Conservation (phyloP, 768 basidiomycete species). For the Russula sp. region DNA sequence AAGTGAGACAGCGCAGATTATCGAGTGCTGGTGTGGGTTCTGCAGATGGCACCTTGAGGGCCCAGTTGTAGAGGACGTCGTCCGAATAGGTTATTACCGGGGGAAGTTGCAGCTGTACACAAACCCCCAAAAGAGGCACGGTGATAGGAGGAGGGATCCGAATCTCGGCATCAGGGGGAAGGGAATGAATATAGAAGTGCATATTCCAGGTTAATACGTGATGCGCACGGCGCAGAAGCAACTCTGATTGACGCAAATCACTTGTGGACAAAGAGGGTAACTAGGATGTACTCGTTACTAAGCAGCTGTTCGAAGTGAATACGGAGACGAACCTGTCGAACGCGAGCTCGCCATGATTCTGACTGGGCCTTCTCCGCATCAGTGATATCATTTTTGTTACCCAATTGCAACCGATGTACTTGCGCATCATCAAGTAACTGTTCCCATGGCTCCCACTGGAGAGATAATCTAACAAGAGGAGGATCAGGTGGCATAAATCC, state of each 20-base stretch:
- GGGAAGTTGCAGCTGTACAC: conserved; percentile 66
- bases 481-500: conserved; percentile 87
- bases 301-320: neutral
- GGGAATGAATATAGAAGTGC: conserved; percentile 52
- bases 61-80: conserved; percentile 87
- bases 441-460: conserved; percentile 72
- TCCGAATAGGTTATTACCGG: conserved; percentile 90
- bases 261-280: conserved; percentile 37
- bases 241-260: conserved; percentile 36
- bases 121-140: conserved; percentile 70
- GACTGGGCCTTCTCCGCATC: conserved; percentile 32
- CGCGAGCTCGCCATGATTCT: conserved; percentile 39
- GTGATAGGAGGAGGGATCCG: conserved; percentile 65
- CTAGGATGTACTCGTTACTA: conserved; percentile 26
- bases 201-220: conserved; percentile 48
- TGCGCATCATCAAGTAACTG: conserved; percentile 46
- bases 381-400: conserved; percentile 30
- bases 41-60: conserved; percentile 24
- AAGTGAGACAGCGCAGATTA: conserved; percentile 57
- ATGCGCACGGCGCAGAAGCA: conserved; percentile 48
- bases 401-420: conserved; percentile 48
- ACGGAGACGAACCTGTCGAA: conserved; percentile 34
- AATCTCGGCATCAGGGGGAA: conserved; percentile 34
- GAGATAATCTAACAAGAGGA: conserved; percentile 58
- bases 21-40: conserved; percentile 39